Percentiles rank a stretch among this genome's conserved stretches.
These are phyloP conservation scores for Epicoccum sorghinum DNA, from an alignment of 2,329 filamentous ascomycete species.

Conservation along the genomic window DNA sequence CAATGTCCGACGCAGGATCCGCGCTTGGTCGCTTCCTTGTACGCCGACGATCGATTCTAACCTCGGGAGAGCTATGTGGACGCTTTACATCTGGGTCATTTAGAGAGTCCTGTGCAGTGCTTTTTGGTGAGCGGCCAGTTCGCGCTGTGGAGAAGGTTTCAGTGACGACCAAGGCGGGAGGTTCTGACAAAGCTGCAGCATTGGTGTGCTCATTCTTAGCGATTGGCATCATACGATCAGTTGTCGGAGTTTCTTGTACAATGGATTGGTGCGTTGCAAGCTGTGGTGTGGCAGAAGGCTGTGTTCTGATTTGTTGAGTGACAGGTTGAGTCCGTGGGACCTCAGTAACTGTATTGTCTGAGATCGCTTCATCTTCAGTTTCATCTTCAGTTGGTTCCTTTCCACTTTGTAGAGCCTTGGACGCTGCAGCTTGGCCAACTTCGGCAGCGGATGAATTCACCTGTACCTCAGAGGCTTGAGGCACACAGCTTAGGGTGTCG, in stretches of 20 bases:
- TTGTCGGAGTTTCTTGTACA: slow-evolving; percentile 42
- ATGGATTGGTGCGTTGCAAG: slow-evolving; percentile 33
- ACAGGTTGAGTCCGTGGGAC: slow-evolving; percentile 24
- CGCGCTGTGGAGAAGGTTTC: slow-evolving; percentile 26
- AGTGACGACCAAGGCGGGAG: background rate
- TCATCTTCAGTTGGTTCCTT: slow-evolving; percentile 22
- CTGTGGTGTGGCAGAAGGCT: slow-evolving; percentile 30
- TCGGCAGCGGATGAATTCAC: slow-evolving; percentile 41
- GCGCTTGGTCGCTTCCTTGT: slow-evolving; percentile 24
- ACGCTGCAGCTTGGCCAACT: slow-evolving; percentile 4
- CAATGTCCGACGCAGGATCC: background rate
- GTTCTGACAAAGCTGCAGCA: too few relatives aligned
- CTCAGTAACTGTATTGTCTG: slow-evolving; percentile 25
- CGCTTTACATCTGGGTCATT: background rate
- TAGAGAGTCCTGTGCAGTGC: background rate
- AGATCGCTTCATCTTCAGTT: slow-evolving; percentile 35
- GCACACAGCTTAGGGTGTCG: slow-evolving; percentile 22
- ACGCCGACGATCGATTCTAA: slow-evolving; percentile 11
- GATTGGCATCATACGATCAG: slow-evolving; percentile 16
- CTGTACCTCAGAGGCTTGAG: slow-evolving; percentile 33
- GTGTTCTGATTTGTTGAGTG: slow-evolving; percentile 15
- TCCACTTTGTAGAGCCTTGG: slow-evolving; percentile 3
- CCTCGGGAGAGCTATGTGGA: slow-evolving; percentile 6
- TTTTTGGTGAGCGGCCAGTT: slow-evolving; percentile 20
- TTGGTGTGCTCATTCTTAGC: too few relatives aligned